Evolutionary conservation across 805 yeast species (phyloP).

Genomic region (Debaryomyces maramus): DNA sequence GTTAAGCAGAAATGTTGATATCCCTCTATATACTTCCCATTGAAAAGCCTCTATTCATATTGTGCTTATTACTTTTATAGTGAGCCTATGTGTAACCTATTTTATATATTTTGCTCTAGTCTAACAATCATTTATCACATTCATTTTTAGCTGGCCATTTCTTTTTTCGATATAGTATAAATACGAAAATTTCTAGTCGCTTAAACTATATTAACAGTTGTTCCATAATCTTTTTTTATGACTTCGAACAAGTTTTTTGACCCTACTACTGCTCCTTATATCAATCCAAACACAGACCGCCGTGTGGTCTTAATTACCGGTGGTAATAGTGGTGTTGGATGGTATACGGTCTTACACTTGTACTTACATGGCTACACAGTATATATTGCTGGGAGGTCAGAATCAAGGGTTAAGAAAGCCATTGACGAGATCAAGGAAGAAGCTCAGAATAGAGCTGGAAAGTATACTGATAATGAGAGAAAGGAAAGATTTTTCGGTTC

Average conservation of each 20-base stretch:
- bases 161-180: too few species aligned
- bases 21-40: too few species aligned
- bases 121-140: too few species aligned
- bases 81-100: too few species aligned
- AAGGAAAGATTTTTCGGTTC: constrained; percentile 44
- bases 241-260: constrained; percentile 20
- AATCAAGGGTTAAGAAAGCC: constrained; percentile 30
- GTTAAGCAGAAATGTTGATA: too few species aligned
- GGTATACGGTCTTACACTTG: constrained; percentile 39
- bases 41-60: too few species aligned
- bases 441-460: constrained; percentile 24
- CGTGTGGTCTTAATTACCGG: constrained; percentile 40
- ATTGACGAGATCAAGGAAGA: constrained; percentile 33
- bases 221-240: too few species aligned
- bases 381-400: constrained; percentile 38
- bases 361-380: constrained; percentile 41
- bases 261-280: constrained; percentile 30
- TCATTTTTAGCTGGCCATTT: too few species aligned
- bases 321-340: constrained; percentile 43
- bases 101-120: too few species aligned
- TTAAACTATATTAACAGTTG: too few species aligned
- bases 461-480: constrained; percentile 11
- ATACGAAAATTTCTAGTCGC: too few species aligned
- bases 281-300: constrained; percentile 24
- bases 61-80: too few species aligned